These are phyloP conservation scores for Trichoderma endophyticum DNA, from an alignment of 2,329 filamentous ascomycete genomes.

Conservation along the genomic window DNA sequence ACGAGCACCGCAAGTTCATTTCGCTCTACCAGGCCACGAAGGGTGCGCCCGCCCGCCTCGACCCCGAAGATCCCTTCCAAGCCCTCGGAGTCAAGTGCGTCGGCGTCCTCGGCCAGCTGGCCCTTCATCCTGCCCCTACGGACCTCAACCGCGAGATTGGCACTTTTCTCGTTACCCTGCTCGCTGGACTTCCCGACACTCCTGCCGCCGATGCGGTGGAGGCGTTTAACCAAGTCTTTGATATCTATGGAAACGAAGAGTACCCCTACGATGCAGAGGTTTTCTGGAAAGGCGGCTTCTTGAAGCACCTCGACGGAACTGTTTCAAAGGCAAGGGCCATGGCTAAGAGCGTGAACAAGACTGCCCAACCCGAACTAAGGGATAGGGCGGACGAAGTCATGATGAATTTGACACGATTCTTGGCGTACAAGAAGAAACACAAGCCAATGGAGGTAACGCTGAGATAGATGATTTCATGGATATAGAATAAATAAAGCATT, in stretches of 20 bases:
- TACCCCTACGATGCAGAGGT: slow-evolving; percentile 57
- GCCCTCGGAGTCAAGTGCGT: slow-evolving; percentile 63
- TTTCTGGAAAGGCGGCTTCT: slow-evolving; percentile 61
- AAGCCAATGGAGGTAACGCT: slow-evolving; percentile 30
- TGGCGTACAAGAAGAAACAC: slow-evolving; percentile 63
- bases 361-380: slow-evolving; percentile 54
- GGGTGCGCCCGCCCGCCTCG: slow-evolving; percentile 27
- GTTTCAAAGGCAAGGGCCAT: slow-evolving; percentile 53
- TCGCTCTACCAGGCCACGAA: slow-evolving; percentile 61
- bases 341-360: slow-evolving; percentile 61
- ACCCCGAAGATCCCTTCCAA: slow-evolving; percentile 55
- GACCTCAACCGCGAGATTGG: slow-evolving; percentile 61
- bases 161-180: slow-evolving; percentile 57
- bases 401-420: slow-evolving; percentile 59
- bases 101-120: slow-evolving; percentile 63
- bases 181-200: slow-evolving; percentile 50
- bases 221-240: slow-evolving; percentile 63
- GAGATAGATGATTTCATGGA: neutral
- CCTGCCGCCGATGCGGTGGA: slow-evolving; percentile 59
- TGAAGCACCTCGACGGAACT: slow-evolving; percentile 55
- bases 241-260: slow-evolving; percentile 63
- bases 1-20: slow-evolving; percentile 62
- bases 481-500: neutral
- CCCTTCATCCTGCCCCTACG: slow-evolving; percentile 51
- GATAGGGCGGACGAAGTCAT: slow-evolving; percentile 58